Percentiles rank a stretch among this genome's conserved stretches.
Conservation (phyloP, 75 land plant genomes). For the Azolla pinnata region DNA sequence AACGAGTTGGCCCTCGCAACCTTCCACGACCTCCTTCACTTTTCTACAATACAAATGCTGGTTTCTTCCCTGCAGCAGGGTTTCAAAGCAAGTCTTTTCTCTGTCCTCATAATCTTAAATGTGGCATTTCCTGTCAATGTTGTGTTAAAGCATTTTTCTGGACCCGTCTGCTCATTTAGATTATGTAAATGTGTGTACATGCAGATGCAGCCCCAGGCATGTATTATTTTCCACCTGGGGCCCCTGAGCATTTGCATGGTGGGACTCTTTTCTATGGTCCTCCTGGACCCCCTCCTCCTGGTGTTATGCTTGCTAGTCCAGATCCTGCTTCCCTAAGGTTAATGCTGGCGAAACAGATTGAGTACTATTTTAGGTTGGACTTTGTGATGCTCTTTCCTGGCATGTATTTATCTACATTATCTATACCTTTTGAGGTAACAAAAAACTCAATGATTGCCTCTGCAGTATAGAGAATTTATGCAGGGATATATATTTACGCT, state of each 20-base stretch:
- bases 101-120: background rate
- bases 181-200: background rate
- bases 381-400: slow-evolving; percentile 9
- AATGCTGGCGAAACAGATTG: slow-evolving; percentile 66
- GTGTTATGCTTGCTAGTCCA: slow-evolving; percentile 18
- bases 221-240: slow-evolving; percentile 41
- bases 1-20: slow-evolving; percentile 53
- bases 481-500: slow-evolving; percentile 54
- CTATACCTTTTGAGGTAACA: background rate
- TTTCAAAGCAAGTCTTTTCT: slow-evolving; percentile 35
- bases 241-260: slow-evolving; percentile 37
- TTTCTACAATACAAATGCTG: slow-evolving; percentile 40
- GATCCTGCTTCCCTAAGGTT: slow-evolving; percentile 29
- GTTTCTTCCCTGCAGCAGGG: slow-evolving; percentile 44
- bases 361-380: slow-evolving; percentile 89
- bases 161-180: background rate
- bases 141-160: background rate
- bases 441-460: background rate
- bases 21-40: slow-evolving; percentile 38
- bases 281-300: slow-evolving; percentile 9
- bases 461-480: slow-evolving; percentile 72
- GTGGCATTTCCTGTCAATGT: background rate
- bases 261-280: slow-evolving; percentile 20
- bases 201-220: slow-evolving; percentile 48
- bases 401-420: background rate